Conservation (phyloP, 169 alveolate species). For the Plasmodium vinckei region DNA sequence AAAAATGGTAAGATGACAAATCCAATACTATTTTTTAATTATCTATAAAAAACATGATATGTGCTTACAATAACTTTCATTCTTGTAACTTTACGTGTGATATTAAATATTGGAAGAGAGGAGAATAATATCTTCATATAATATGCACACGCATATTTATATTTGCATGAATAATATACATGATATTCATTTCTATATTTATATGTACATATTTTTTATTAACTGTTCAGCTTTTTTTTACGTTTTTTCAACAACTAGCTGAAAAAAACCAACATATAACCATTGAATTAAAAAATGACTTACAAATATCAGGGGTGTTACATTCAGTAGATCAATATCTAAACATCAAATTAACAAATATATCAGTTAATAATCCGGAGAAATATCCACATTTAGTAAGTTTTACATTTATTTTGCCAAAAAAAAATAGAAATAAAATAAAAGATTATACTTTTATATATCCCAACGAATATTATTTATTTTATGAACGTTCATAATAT, state of each 20-base stretch:
- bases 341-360: constrained; percentile 92
- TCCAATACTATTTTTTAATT: background rate
- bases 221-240: constrained; percentile 87
- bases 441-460: too few species aligned
- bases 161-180: too few species aligned
- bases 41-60: too few species aligned
- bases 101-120: too few species aligned
- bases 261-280: constrained; percentile 92
- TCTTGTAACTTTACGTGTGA: too few species aligned
- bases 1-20: constrained; percentile 32
- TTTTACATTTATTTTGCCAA: background rate
- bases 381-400: constrained; percentile 93
- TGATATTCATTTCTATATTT: background rate
- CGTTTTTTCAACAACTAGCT: constrained; percentile 93
- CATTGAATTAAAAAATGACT: constrained; percentile 94
- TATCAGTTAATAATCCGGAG: constrained; percentile 92
- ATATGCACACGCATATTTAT: too few species aligned
- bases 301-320: constrained; percentile 93
- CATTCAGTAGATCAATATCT: constrained; percentile 94
- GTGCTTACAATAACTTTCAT: too few species aligned
- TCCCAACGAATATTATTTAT: too few species aligned
- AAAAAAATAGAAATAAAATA: background rate
- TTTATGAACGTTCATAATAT: too few species aligned
- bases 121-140: too few species aligned
- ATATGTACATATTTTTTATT: background rate